Percentiles rank a stretch among this genome's conserved stretches.
phyloP scores from a whole-genome alignment of 73 alveolate species.

The Paraurostyla sp. region DNA sequence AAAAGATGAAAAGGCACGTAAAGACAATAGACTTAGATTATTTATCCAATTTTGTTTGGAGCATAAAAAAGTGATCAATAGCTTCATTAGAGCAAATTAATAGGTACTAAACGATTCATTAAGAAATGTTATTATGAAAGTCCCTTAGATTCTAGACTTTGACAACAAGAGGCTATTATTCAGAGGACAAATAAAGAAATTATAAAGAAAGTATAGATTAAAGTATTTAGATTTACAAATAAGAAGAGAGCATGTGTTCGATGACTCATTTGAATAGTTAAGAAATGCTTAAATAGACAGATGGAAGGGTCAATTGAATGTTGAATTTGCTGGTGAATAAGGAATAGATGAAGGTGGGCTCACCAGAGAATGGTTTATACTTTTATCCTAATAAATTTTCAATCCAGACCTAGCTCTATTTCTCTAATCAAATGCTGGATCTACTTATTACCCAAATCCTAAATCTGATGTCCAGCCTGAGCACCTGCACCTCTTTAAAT shows the following conservation, averaged over 20 bases:
- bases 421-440: conserved; percentile 77
- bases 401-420: conserved; percentile 95
- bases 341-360: conserved; percentile 99
- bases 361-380: conserved; percentile 96
- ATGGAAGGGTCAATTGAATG: conserved; percentile 73
- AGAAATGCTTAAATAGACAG: conserved; percentile 64
- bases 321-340: conserved; percentile 92
- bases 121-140: conserved; percentile 48
- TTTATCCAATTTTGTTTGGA: conserved; percentile 32
- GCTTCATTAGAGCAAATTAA: conserved; percentile 49
- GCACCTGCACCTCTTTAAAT: conserved; percentile 92
- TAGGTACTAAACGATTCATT: conserved; percentile 47
- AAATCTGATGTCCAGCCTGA: conserved; percentile 87
- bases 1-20: conserved; percentile 47
- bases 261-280: conserved; percentile 81
- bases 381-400: conserved; percentile 95
- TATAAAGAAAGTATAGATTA: conserved; percentile 62
- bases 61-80: conserved; percentile 45
- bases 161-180: conserved; percentile 82
- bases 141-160: conserved; percentile 76
- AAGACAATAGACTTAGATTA: conserved; percentile 15
- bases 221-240: conserved; percentile 73
- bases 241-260: conserved; percentile 77
- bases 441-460: conserved; percentile 79
- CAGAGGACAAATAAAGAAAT: conserved; percentile 68